These are phyloP conservation scores for Silene vulgaris DNA, from an alignment of 179 eudicot species.

Conservation along the genomic window DNA sequence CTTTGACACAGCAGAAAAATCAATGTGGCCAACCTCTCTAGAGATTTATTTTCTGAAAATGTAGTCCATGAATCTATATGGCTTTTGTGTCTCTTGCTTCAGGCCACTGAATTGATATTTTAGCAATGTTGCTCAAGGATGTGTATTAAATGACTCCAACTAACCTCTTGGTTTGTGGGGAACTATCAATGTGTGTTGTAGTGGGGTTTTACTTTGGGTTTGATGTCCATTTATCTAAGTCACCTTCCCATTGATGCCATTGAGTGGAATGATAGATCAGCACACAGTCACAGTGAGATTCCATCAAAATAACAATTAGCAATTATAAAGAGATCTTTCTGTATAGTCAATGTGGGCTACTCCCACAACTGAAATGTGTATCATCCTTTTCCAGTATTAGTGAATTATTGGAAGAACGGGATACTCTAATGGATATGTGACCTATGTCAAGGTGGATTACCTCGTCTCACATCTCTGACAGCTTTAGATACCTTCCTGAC, in stretches of 20 bases:
- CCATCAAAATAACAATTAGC: too few relatives aligned
- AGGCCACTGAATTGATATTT: background rate
- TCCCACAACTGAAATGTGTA: background rate
- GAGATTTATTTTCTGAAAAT: background rate
- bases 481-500: constrained; percentile 17
- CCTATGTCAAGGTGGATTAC: background rate
- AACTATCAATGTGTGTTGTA: too few relatives aligned
- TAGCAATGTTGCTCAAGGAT: background rate
- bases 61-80: background rate
- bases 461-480: background rate
- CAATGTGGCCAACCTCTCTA: background rate
- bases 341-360: background rate
- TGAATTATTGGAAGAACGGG: background rate
- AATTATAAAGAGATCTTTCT: background rate
- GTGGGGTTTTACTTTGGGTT: too few relatives aligned
- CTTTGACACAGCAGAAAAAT: background rate
- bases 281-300: background rate
- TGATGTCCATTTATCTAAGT: background rate
- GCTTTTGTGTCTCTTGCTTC: background rate
- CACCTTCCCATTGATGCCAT: background rate
- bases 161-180: background rate
- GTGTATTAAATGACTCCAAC: too few relatives aligned
- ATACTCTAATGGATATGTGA: background rate
- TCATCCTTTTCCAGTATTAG: background rate
- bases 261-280: background rate